Conservation (phyloP, 768 basidiomycete species). For the Kwoniella botswanensis region DNA sequence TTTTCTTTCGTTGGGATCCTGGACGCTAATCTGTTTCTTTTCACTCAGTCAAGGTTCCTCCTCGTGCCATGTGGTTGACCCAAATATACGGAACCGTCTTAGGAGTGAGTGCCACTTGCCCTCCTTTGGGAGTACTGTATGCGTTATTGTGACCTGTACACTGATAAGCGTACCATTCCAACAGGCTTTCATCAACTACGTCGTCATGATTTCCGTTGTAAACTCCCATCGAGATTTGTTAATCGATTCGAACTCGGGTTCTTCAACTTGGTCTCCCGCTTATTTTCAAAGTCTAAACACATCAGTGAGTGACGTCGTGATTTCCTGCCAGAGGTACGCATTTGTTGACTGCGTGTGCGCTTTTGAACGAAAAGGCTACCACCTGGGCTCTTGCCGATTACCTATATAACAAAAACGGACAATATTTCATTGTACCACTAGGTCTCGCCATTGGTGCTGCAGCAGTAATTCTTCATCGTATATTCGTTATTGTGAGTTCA, state of each 20-base stretch:
- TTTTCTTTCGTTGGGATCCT: not conserved
- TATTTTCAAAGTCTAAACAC: slow-evolving; percentile 20
- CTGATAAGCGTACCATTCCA: no score
- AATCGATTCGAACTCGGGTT: slow-evolving; percentile 1
- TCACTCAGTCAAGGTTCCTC: slow-evolving; percentile 13
- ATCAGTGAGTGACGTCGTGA: not conserved
- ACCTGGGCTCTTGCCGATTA: slow-evolving; percentile 18
- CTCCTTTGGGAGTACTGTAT: no score
- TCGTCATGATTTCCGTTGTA: slow-evolving; percentile 26
- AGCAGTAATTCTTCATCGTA: slow-evolving; percentile 11
- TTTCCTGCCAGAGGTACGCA: not conserved
- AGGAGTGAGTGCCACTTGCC: not conserved
- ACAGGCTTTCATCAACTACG: slow-evolving; percentile 31
- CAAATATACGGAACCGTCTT: slow-evolving; percentile 25
- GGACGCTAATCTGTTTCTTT: no score
- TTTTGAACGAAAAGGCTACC: not conserved
- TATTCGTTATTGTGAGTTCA: slow-evolving; percentile 15
- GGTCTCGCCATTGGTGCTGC: slow-evolving; percentile 14
- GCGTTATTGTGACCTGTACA: no score
- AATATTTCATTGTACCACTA: slow-evolving; percentile 11
- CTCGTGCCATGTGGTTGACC: slow-evolving; percentile 27
- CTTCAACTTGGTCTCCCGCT: slow-evolving; percentile 19
- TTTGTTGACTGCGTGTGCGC: no score
- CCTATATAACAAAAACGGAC: not conserved
- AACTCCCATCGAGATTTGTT: slow-evolving; percentile 11